Evolutionary conservation across 2,329 filamentous ascomycete species (phyloP), one percentile per base, ranked within the genome.

Genomic region (Colletotrichum musicola): DNA sequence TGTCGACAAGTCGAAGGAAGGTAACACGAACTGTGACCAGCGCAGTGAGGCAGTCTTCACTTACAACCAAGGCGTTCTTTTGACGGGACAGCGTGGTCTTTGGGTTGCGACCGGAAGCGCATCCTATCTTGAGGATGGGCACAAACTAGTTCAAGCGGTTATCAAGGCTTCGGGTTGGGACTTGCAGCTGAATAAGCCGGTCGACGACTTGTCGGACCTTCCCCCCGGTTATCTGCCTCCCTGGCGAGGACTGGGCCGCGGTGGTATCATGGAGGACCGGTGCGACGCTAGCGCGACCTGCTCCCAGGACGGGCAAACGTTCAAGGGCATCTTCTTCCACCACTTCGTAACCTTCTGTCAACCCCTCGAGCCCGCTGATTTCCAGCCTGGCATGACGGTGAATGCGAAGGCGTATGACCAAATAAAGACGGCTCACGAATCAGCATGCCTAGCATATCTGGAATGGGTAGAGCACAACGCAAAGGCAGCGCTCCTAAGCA

Each of bases 261-360:
- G 87, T 18, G 95, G 95, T 2, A 87, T 98, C 30, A 80, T 98
- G 49, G 94, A 97, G 77, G 95, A 98, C 55, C 81, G 86, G 42
- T 98, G 95, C 76, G 95, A 98, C 77, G 88, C 90, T 2, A 82
- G 81, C 18, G 93, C 89, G 3, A 85, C 82, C 49, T 98, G 95
- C 78, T 94, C 89, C 18, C 94, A 98, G 77, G 88, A 98, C 73
- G 87, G 86, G 0, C 95, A 98, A 74, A 94, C 93, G 0, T 98
- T 98, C 87, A 98, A 98, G 78, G 93, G 93, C 30, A 95, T 98
- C 64, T 97, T 95, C 83, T 97, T 97, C 81, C 93, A 97, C 76
- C 95, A 98, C 76, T 83, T 98, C 2, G 87, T 90, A 0, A 81
- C 89, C 1, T 97, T 98, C 77, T 98, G 95, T 78, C 85, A 86